Base-by-base conservation (phyloP, 1,284 basidiomycete genomes). In the Apiotrichum sp. region DNA sequence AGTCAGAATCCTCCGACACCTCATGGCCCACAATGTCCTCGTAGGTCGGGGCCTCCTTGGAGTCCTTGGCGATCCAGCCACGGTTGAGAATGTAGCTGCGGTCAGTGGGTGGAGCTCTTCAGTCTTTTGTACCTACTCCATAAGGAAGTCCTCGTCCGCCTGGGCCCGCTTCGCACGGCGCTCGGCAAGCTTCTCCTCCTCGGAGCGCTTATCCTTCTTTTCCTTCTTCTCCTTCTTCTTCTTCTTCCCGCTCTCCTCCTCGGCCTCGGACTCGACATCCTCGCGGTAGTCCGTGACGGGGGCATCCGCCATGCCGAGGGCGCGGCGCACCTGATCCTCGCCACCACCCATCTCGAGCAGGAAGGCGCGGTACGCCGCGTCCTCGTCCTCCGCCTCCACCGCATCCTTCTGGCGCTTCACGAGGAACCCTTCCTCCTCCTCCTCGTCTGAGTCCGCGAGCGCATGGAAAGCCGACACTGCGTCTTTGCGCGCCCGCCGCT, bases 71-170 rank as follows among this genome's bases (percentile, higher is more conserved):
- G 55, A 97, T 86, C 93, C 93, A 97, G 1, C 93, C 93, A 40
- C 93, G 88, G 72, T 93, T 92, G 22, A 95, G 79, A 60, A 97
- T 95, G 73, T 95, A 97, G 74, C 92, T 95, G 62, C 1, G 0
- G 50, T 50, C 36, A 50, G 48, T 41, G 11, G 6, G 40, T 16
- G n/a, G n/a, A 31, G 8, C 13, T 9, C 9, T 33, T 13, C 4
- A 34, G 8, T 13, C 13, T 38, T 38, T 4, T 8, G 36, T 38
- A 80, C 85, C 66, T 68, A 96, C 91, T 90, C 87, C 79, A 93
- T 83, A 52, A 98, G 78, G 70, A 98, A 98, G 59, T 93, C 73
- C 52, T 77, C 76, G 62, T 77, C 74, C 13, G 63, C 62, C 60
- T 75, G 70, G 8, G 63, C 65, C 45, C 72, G 72, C 58, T 63